Evolutionary conservation across 345 rosid species (phyloP), one percentile per base, ranked within the genome.

Genomic region (Gossypium mustelinum): DNA sequence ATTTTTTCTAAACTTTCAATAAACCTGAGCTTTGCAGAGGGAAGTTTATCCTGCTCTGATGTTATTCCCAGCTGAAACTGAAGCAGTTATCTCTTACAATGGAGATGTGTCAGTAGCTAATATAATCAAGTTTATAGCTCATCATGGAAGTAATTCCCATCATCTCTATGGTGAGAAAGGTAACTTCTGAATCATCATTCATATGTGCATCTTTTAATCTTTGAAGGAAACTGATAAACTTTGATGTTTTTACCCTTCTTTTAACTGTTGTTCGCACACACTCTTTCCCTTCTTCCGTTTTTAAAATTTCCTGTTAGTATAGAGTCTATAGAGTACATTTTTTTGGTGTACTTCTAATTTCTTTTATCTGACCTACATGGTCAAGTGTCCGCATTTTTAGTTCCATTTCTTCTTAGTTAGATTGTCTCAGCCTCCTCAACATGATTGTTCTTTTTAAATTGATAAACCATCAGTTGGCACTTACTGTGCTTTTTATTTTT

Each of bases 21-120:
- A 6, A 68, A 50, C 72, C 14, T 79, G 61, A 74, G 48, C 39
- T 39, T 16, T 86, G 89, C 94, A 94, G 98, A 86, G 90, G 77
- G 97, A 92, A 78, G 85, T 87, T 63, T 94, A 86, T 89, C 98
- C 98, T 65, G 67, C 92, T 79, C 82, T 94, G 75, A 55, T 89
- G 77, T 80, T 94, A 55, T 94, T 92, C 84, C 98, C 98, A 57
- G 92, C 92, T 14, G 90, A 87, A 76, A 85, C 82, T 70, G 87
- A 86, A 83, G 76, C 77, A 34, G 82, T 84, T 54, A 39, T 89
- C 72, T 73, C 87, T 45, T 94, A 86, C 79, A 79, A 82, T 71
- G 99, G 99, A 75, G 92, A 90, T 73, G 75, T 84, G 55, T 80
- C 91, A 45, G 93, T 95, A 55, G 78, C 90, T 76, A 86, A 89